These are phyloP conservation scores for Gaertneriomyces semiglobifer DNA, from an alignment of 192 early-diverging fungal genomes.

Conservation along the genomic window DNA sequence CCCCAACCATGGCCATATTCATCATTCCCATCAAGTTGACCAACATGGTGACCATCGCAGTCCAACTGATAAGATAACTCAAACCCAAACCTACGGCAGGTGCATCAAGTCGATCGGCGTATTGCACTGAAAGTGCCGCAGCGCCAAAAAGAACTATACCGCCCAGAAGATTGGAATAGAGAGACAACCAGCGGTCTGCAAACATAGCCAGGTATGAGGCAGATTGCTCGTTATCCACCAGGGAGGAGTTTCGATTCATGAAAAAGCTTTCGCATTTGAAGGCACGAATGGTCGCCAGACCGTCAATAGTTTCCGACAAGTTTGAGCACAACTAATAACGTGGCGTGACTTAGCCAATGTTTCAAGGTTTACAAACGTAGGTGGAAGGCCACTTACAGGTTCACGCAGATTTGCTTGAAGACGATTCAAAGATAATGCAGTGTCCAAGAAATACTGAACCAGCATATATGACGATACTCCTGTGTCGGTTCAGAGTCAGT, in stretches of 20 bases:
- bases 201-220: constrained; percentile 68
- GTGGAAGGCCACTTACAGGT: not conserved
- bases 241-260: constrained; percentile 58
- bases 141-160: constrained; percentile 69
- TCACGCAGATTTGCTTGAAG: not conserved
- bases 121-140: constrained; percentile 36
- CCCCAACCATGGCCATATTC: too few relatives aligned
- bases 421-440: not conserved
- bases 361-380: too few relatives aligned
- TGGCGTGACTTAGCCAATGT: too few relatives aligned
- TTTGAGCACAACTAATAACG: constrained; percentile 59
- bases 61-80: constrained; percentile 36
- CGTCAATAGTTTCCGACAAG: constrained; percentile 70
- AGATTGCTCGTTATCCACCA: constrained; percentile 68
- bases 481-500: not conserved
- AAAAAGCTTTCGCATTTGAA: constrained; percentile 73
- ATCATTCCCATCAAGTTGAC: constrained; percentile 15
- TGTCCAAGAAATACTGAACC: not conserved
- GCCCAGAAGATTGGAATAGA: constrained; percentile 75
- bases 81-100: constrained; percentile 71
- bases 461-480: not conserved
- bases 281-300: constrained; percentile 80
- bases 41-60: not conserved
- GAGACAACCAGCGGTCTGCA: constrained; percentile 59
- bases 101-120: constrained; percentile 54